Conservation (phyloP, 2,329 filamentous ascomycete species). For the Stemphylium beticola region DNA sequence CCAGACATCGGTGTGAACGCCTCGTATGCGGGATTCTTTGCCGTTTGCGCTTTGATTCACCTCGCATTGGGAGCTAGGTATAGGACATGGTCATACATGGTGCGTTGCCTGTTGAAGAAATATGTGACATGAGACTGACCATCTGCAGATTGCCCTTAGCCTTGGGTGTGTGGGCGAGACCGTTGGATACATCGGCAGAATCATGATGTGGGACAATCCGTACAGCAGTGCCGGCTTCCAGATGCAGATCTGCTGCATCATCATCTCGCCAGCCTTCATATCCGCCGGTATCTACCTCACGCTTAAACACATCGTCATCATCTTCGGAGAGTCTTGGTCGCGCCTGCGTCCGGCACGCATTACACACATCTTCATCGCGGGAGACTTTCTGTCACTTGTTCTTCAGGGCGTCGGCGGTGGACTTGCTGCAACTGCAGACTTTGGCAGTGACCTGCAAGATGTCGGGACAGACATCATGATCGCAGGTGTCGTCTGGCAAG, state of each 20-base stretch:
- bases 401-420: slow-evolving; percentile 65
- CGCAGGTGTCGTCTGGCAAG: slow-evolving; percentile 64
- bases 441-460: slow-evolving; percentile 47
- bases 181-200: slow-evolving; percentile 62
- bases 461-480: slow-evolving; percentile 64
- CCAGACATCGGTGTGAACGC: slow-evolving; percentile 59
- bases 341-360: slow-evolving; percentile 51
- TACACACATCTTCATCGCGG: slow-evolving; percentile 66
- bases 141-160: slow-evolving; percentile 50
- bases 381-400: slow-evolving; percentile 64
- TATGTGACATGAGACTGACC: slow-evolving; percentile 5
- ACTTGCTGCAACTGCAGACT: slow-evolving; percentile 60
- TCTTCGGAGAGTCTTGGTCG: slow-evolving; percentile 54
- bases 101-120: not conserved
- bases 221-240: slow-evolving; percentile 57
- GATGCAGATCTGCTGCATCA: slow-evolving; percentile 63
- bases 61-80: slow-evolving; percentile 57
- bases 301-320: slow-evolving; percentile 63
- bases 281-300: slow-evolving; percentile 63
- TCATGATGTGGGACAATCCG: slow-evolving; percentile 61
- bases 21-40: slow-evolving; percentile 61
- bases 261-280: slow-evolving; percentile 63
- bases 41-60: slow-evolving; percentile 56
- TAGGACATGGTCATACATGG: slow-evolving; percentile 63
- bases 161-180: slow-evolving; percentile 59